Evolutionary conservation across 2,329 filamentous ascomycete genomes (phyloP).

Genomic region (Tolypocladium sp.): DNA sequence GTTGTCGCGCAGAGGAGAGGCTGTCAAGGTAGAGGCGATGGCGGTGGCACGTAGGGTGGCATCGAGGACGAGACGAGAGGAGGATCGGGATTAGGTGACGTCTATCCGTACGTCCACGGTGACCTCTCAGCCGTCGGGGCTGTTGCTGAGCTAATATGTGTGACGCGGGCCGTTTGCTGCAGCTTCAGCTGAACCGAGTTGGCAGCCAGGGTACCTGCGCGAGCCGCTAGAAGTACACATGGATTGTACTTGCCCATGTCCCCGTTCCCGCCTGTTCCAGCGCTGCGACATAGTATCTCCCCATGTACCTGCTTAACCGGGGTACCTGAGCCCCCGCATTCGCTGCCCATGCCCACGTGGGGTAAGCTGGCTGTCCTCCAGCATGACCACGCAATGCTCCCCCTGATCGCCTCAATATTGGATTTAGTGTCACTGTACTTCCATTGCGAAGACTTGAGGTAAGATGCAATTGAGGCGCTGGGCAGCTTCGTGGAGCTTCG

Average conservation of each 20-base stretch:
- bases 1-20: conserved; percentile 2
- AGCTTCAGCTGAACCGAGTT: neutral
- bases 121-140: too few species aligned
- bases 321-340: neutral
- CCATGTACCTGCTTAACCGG: neutral
- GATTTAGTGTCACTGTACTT: too few species aligned
- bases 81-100: neutral
- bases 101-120: neutral
- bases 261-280: too few species aligned
- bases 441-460: too few species aligned
- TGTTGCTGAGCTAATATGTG: neutral
- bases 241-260: neutral
- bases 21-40: conserved; percentile 28
- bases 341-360: neutral
- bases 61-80: conserved; percentile 28
- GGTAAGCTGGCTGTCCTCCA: neutral
- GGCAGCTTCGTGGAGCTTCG: too few species aligned
- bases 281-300: neutral
- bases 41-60: conserved; percentile 35
- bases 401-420: too few species aligned
- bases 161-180: neutral
- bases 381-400: too few species aligned
- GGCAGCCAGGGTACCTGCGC: neutral
- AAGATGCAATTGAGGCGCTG: too few species aligned
- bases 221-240: neutral